phyloP scores from a whole-genome alignment of 441 rosid species.

The Euphorbia celastroides region DNA sequence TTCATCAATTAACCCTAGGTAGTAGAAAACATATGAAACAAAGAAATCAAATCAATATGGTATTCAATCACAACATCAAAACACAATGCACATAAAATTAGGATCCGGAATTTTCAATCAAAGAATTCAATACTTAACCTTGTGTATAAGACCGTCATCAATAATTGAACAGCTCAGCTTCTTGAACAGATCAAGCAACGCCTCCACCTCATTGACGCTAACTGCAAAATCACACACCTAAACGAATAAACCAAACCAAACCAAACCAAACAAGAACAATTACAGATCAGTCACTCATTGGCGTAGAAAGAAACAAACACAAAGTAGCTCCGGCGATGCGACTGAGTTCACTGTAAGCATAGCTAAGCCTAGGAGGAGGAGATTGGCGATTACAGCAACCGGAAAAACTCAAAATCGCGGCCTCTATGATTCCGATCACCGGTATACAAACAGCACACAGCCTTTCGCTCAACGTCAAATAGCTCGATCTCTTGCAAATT shows the following conservation, averaged over 20 bases:
- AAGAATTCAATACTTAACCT: too few species aligned
- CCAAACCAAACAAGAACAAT: too few species aligned
- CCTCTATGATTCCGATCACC: constrained; percentile 23
- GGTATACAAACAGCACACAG: constrained; percentile 32
- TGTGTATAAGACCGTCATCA: constrained; percentile 76
- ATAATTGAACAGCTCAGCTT: constrained; percentile 65
- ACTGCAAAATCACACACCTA: constrained; percentile 27
- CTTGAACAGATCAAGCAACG: constrained; percentile 66
- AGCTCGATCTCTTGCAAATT: constrained; percentile 27
- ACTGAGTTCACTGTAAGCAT: constrained; percentile 25
- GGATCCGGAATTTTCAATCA: too few species aligned
- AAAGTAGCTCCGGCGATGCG: constrained; percentile 26
- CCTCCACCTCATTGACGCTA: constrained; percentile 68
- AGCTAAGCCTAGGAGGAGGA: constrained; percentile 15
- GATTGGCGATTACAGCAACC: constrained; percentile 30
- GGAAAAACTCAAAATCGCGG: constrained; percentile 20
- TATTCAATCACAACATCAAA: too few species aligned
- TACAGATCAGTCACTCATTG: constrained; percentile 27
- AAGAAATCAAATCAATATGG: too few species aligned
- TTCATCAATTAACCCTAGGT: too few species aligned
- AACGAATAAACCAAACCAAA: neutral
- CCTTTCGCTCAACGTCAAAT: constrained; percentile 21
- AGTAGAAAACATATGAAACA: too few species aligned
- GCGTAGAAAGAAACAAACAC: constrained; percentile 21
- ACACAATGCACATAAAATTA: too few species aligned